A percentile compares a stretch with the other conserved stretches of the same genome.
Evolutionary conservation across 2,329 filamentous ascomycete genomes (phyloP).

Genomic region (Lachnellula suecica): DNA sequence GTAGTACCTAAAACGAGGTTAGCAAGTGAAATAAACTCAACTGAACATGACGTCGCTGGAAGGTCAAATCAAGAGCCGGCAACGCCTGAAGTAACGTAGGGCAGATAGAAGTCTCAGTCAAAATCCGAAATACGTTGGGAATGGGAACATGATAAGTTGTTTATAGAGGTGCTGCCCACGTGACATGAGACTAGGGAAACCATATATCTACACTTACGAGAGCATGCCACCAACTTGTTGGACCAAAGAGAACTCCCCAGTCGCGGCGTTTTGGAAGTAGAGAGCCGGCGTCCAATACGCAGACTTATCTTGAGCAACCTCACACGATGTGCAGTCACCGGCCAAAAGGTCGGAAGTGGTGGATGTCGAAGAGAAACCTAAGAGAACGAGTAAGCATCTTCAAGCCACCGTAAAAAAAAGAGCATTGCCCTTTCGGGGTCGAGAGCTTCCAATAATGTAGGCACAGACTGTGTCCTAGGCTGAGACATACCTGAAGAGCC

Average conservation of each 20-base stretch:
- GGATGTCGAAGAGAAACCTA: constrained; percentile 65
- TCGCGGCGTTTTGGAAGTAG: constrained; percentile 39
- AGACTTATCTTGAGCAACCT: constrained; percentile 58
- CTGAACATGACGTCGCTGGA: background rate
- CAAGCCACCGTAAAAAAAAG: too few species aligned
- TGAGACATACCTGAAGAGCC: constrained; percentile 73
- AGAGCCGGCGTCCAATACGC: constrained; percentile 70
- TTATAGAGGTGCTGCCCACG: background rate
- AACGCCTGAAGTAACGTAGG: too few species aligned
- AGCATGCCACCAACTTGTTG: constrained; percentile 79
- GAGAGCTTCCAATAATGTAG: too few species aligned
- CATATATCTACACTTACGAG: constrained; percentile 57
- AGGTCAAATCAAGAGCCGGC: too few species aligned
- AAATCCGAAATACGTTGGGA: too few species aligned
- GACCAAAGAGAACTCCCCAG: constrained; percentile 58
- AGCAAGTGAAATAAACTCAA: background rate
- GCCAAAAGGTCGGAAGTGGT: constrained; percentile 55
- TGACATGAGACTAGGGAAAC: constrained; percentile 2
- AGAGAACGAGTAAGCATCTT: background rate
- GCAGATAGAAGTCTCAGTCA: too few species aligned
- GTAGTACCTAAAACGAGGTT: constrained; percentile 67
- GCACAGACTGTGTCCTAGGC: too few species aligned
- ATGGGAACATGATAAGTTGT: background rate
- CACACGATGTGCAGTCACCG: constrained; percentile 66
- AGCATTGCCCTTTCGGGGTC: too few species aligned